A percentile compares a stretch with the other conserved stretches of the same genome.
Conservation (phyloP, 768 basidiomycete genomes). For the Termitomyces sp. region DNA sequence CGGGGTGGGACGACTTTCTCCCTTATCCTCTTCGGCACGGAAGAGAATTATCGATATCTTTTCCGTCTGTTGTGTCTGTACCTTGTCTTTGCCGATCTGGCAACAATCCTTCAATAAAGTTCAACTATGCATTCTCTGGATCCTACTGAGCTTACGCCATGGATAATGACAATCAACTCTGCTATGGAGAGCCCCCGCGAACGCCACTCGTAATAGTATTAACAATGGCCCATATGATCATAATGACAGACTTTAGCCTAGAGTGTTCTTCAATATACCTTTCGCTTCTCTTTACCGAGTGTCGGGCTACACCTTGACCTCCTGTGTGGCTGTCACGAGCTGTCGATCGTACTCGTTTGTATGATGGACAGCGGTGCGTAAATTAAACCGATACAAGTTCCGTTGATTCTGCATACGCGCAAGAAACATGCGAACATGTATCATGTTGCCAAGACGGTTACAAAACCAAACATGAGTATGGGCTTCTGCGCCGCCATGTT, state of each 20-base stretch:
- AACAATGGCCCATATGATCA: constrained; percentile 3
- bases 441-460: not conserved
- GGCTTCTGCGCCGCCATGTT: constrained; percentile 7
- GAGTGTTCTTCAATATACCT: not conserved
- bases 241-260: constrained; percentile 2
- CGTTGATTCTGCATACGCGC: not conserved
- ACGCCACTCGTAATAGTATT: constrained; percentile 1
- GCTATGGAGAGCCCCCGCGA: not conserved
- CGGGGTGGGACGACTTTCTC: not conserved
- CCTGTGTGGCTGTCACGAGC: constrained; percentile 8
- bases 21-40: not conserved
- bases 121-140: not conserved
- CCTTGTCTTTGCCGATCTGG: not conserved
- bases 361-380: not conserved
- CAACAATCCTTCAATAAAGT: not conserved
- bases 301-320: constrained; percentile 1
- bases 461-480: not conserved
- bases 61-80: not conserved
- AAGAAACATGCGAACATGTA: not conserved
- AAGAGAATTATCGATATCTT: not conserved
- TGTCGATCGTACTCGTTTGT: constrained; percentile 7
- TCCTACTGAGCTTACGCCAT: not conserved
- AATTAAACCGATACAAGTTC: not conserved
- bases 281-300: constrained; percentile 4
- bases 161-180: not conserved